Percentiles rank a stretch among this genome's conserved stretches.
phyloP scores from a whole-genome alignment of 306 rosid genomes.

The Lotus japonicus region DNA sequence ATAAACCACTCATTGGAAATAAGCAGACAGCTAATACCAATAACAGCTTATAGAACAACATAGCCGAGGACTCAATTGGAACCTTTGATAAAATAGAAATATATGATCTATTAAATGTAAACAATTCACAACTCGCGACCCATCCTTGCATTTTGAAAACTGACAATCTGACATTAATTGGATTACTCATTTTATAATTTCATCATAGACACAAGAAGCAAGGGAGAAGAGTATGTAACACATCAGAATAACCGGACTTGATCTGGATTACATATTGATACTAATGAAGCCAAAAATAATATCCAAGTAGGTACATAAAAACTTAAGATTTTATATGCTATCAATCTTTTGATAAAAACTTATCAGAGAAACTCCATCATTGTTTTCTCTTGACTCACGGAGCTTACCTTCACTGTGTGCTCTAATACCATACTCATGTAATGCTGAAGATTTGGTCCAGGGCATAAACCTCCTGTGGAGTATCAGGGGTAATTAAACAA shows the following conservation, averaged over 20 bases:
- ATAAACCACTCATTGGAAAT: background rate
- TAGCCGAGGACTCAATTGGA: background rate
- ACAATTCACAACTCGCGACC: background rate
- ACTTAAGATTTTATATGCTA: background rate
- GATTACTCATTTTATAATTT: background rate
- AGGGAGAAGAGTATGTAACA: background rate
- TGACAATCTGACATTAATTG: background rate
- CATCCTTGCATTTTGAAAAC: background rate
- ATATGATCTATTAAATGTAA: background rate
- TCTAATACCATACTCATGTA: slow-evolving; percentile 17
- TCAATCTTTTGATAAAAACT: background rate
- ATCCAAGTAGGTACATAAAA: background rate
- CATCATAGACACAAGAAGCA: background rate
- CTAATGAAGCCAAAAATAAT: background rate
- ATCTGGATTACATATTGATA: background rate
- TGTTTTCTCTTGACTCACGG: background rate
- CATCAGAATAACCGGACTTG: background rate
- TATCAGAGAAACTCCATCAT: background rate
- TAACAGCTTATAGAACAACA: slow-evolving; percentile 6
- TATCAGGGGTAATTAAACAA: background rate
- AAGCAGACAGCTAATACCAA: background rate
- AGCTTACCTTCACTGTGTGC: slow-evolving; percentile 40
- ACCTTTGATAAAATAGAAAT: background rate
- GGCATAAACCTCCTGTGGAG: slow-evolving; percentile 47
- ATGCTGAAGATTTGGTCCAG: slow-evolving; percentile 38